These are phyloP conservation scores for Trametes polyzona DNA, from an alignment of 1,284 basidiomycete species.

Conservation along the genomic window DNA sequence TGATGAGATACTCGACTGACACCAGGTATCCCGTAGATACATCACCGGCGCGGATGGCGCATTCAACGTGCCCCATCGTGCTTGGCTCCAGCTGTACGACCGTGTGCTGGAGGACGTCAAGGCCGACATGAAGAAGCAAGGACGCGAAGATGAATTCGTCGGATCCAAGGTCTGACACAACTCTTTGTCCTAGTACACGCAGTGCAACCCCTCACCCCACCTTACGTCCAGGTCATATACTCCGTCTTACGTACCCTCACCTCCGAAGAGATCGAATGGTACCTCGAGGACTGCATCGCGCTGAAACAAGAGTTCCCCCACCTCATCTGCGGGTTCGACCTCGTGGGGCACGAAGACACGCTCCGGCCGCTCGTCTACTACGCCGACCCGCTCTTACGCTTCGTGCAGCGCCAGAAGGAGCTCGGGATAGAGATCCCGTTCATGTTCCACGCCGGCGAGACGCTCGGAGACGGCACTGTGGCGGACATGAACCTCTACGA, in stretches of 20 bases:
- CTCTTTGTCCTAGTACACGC: background rate
- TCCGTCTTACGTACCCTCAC: slow-evolving; percentile 63
- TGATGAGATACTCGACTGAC: background rate
- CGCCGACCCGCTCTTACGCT: slow-evolving; percentile 61
- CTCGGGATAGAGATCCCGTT: slow-evolving; percentile 72
- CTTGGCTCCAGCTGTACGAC: slow-evolving; percentile 63
- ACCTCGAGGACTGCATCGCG: slow-evolving; percentile 72
- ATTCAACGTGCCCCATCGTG: slow-evolving; percentile 59
- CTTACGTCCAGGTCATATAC: slow-evolving; percentile 65
- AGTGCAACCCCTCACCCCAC: background rate
- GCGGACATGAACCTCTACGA: slow-evolving; percentile 81
- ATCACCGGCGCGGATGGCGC: slow-evolving; percentile 61
- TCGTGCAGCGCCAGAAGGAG: slow-evolving; percentile 59
- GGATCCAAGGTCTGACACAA: slow-evolving; percentile 70
- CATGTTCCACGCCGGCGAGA: slow-evolving; percentile 82
- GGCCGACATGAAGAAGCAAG: slow-evolving; percentile 51
- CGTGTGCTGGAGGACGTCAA: slow-evolving; percentile 58
- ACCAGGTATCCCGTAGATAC: slow-evolving; percentile 29
- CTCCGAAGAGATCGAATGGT: slow-evolving; percentile 63
- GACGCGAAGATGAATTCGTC: slow-evolving; percentile 62
- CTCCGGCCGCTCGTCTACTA: slow-evolving; percentile 68
- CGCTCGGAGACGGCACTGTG: slow-evolving; percentile 69
- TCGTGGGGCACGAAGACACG: slow-evolving; percentile 77
- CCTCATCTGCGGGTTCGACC: slow-evolving; percentile 77
- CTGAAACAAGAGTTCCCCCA: slow-evolving; percentile 78